Percentiles rank a stretch among this genome's conserved stretches.
phyloP scores from a whole-genome alignment of 768 basidiomycete species.

The Boletellus emodensis region DNA sequence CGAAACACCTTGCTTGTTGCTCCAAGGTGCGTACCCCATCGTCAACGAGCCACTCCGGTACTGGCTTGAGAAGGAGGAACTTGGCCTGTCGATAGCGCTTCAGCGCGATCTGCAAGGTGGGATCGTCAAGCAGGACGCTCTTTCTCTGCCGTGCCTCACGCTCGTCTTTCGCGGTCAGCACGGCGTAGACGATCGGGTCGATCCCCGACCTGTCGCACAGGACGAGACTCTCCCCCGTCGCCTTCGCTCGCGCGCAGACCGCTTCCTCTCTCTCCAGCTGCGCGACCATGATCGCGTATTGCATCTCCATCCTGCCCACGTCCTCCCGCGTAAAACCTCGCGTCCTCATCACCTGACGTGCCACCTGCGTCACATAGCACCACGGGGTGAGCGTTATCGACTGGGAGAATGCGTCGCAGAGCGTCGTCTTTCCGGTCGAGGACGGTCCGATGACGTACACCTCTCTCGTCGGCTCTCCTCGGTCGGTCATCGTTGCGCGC shows the following conservation, averaged over 20 bases:
- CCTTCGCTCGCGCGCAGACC: conserved; percentile 9
- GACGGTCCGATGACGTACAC: conserved; percentile 51
- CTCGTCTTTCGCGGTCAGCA: conserved; percentile 40
- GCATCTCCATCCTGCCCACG: conserved; percentile 53
- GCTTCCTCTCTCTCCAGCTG: conserved; percentile 46
- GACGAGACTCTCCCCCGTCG: conserved; percentile 28
- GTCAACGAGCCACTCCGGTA: conserved; percentile 58
- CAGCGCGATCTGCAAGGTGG: conserved; percentile 41
- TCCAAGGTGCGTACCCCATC: conserved; percentile 60
- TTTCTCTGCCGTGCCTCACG: conserved; percentile 36
- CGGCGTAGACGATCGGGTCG: conserved; percentile 61
- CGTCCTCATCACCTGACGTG: conserved; percentile 50
- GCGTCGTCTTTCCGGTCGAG: conserved; percentile 69
- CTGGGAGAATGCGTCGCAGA: conserved; percentile 49
- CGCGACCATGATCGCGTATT: conserved; percentile 55
- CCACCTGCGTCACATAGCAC: conserved; percentile 57
- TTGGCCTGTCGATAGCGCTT: conserved; percentile 42
- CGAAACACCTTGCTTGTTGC: conserved; percentile 39
- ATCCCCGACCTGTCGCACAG: conserved; percentile 64
- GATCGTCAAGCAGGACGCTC: conserved; percentile 32
- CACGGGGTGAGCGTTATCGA: conserved; percentile 35
- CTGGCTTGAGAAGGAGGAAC: conserved; percentile 53
- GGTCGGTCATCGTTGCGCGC: conserved; percentile 14
- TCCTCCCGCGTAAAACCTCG: conserved; percentile 53
- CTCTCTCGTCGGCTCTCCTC: conserved; percentile 14